A percentile compares a stretch with the other conserved stretches of the same genome.
Conservation (phyloP, 1,284 basidiomycete species). For the Sanghuangporus baumii region DNA sequence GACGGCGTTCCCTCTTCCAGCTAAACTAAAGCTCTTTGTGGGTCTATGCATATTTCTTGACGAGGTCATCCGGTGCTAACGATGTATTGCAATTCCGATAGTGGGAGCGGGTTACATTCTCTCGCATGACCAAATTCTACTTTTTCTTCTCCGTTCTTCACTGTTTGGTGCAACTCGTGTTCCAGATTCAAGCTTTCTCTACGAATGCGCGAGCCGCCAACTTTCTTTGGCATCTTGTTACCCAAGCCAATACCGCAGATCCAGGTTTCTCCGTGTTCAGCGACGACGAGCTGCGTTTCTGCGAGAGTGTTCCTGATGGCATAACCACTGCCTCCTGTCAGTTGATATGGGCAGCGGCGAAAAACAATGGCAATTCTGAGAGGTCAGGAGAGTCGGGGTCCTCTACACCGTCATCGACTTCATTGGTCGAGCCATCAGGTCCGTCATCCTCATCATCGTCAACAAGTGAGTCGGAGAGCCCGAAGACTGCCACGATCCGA, state of each 20-base stretch:
- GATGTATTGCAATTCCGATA: constrained; percentile 26
- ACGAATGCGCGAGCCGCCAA: constrained; percentile 54
- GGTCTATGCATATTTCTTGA: constrained; percentile 23
- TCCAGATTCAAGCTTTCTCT: constrained; percentile 62
- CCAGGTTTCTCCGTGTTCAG: constrained; percentile 50
- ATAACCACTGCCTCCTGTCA: constrained; percentile 44
- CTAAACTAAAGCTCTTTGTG: constrained; percentile 49
- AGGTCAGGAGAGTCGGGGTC: background rate
- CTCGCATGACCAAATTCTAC: constrained; percentile 58
- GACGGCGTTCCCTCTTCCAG: constrained; percentile 34
- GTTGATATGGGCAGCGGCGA: constrained; percentile 46
- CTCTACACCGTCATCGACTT: constrained; percentile 1
- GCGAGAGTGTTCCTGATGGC: constrained; percentile 47
- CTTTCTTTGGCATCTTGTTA: constrained; percentile 47
- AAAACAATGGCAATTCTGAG: constrained; percentile 7
- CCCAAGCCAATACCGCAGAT: constrained; percentile 42
- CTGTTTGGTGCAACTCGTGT: constrained; percentile 59
- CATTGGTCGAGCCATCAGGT: background rate
- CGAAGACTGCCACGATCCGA: background rate
- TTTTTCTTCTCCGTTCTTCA: constrained; percentile 60
- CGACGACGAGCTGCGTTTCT: constrained; percentile 47
- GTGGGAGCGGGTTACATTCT: constrained; percentile 69
- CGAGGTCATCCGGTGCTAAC: constrained; percentile 10
- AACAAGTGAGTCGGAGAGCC: background rate
- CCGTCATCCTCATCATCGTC: background rate